A percentile compares a stretch with the other conserved stretches of the same genome.
Evolutionary conservation across 768 basidiomycete genomes (phyloP).

Genomic region (Tylopilus vinaceipallidus): DNA sequence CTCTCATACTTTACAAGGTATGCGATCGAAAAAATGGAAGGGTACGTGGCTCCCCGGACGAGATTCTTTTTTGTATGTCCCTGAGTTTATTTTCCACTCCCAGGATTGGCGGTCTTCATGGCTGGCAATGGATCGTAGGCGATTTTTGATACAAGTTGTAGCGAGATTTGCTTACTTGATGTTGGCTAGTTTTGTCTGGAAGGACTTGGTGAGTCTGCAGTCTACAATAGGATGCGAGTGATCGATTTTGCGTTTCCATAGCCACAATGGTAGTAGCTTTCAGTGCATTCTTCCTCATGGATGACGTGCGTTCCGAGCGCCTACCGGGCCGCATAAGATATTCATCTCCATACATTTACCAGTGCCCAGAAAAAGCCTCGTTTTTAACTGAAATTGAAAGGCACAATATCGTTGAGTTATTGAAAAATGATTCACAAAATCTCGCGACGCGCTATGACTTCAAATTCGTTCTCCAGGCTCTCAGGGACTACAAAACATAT

Average conservation of each 20-base stretch:
- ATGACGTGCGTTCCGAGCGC: conserved; percentile 38
- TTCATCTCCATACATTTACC: neutral
- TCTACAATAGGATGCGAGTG: neutral
- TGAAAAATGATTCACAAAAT: conserved; percentile 45
- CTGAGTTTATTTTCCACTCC: conserved; percentile 1
- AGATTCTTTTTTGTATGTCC: neutral
- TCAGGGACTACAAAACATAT: conserved; percentile 44
- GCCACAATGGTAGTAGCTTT: conserved; percentile 26
- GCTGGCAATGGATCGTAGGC: conserved; percentile 41
- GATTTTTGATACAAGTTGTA: neutral
- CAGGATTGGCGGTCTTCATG: conserved; percentile 31
- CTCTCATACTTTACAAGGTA: conserved; percentile 27
- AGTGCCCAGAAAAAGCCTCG: conserved; percentile 58
- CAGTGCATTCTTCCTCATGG: conserved; percentile 46
- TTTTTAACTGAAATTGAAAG: conserved; percentile 51
- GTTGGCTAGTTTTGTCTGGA: conserved; percentile 31
- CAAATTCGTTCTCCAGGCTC: conserved; percentile 48
- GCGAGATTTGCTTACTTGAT: conserved; percentile 4
- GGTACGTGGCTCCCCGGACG: conserved; percentile 22
- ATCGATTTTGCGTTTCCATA: conserved; percentile 3
- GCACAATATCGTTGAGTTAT: conserved; percentile 29
- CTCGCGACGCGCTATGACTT: conserved; percentile 44
- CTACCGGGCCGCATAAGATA: neutral
- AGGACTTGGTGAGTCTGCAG: conserved; percentile 22
- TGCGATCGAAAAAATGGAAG: conserved; percentile 34